These are phyloP conservation scores for Cercospora nicotianae DNA, from an alignment of 2,329 filamentous ascomycete species.

Conservation along the genomic window DNA sequence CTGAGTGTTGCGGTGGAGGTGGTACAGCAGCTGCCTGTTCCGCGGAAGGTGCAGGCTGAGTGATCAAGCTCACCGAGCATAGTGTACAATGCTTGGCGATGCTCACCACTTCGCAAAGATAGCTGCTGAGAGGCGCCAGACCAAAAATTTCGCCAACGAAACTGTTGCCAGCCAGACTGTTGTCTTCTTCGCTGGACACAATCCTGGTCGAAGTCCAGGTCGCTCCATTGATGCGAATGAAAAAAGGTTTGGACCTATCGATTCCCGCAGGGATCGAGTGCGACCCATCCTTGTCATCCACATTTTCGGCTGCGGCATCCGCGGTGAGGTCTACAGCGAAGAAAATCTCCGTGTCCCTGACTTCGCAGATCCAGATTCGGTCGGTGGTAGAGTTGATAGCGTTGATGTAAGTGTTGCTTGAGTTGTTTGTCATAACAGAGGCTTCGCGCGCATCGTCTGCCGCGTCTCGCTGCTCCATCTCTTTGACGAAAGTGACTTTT, in stretches of 20 bases:
- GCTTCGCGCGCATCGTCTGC: slow-evolving; percentile 71
- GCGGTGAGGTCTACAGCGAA: slow-evolving; percentile 53
- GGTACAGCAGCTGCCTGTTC: slow-evolving; percentile 56
- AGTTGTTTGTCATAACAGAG: slow-evolving; percentile 71
- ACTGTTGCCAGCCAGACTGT: slow-evolving; percentile 47
- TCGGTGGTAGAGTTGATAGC: slow-evolving; percentile 56
- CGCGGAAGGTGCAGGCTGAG: slow-evolving; percentile 58
- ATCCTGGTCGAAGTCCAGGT: slow-evolving; percentile 78
- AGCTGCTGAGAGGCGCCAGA: slow-evolving; percentile 70
- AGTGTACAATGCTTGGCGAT: slow-evolving; percentile 64
- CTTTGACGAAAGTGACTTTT: slow-evolving; percentile 94
- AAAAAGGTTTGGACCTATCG: slow-evolving; percentile 73
- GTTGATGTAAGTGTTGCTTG: slow-evolving; percentile 65
- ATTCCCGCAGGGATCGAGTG: slow-evolving; percentile 50
- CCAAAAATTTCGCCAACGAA: slow-evolving; percentile 71
- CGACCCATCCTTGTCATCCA: slow-evolving; percentile 40
- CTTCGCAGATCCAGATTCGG: slow-evolving; percentile 78
- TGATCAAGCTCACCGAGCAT: slow-evolving; percentile 71
- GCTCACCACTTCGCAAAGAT: slow-evolving; percentile 75
- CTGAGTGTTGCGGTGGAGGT: slow-evolving; percentile 60
- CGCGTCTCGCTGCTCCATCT: slow-evolving; percentile 69
- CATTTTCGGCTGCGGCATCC: slow-evolving; percentile 28
- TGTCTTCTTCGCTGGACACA: slow-evolving; percentile 41
- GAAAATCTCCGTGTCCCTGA: slow-evolving; percentile 74
- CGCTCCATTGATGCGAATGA: slow-evolving; percentile 74